Evolutionary conservation across 1,284 basidiomycete genomes (phyloP), one percentile per base, ranked within the genome.

Genomic region (Apiotrichum domesticum): DNA sequence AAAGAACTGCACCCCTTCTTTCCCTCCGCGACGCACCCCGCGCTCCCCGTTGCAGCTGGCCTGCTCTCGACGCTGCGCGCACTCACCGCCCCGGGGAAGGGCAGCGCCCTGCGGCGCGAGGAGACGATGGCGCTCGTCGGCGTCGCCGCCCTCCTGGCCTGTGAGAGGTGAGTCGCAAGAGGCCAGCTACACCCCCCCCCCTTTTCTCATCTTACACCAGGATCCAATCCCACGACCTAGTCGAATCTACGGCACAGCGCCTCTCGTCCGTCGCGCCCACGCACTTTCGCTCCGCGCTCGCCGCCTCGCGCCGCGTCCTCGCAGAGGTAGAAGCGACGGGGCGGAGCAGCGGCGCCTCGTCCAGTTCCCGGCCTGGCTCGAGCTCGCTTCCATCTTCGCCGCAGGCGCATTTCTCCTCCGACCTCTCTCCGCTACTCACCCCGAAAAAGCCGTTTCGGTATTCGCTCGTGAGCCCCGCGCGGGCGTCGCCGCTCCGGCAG

Each of bases 71-170:
- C 70, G 6, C 63, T 76, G 1, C 63, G 73, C 46, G 58, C 64
- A 35, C 59, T 70, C 8, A 73, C 73, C 0, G 70, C 62, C 7
- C 69, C 70, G 0, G 71, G 73, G 6, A 69, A 65, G 51, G 71
- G 71, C 5, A 72, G 71, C 53, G 66, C 69, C 52, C 59, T 74
- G 29, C 56, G 59, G 40, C 46, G 68, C 11, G 70, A 72, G 55
- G 71, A 74, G 54, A 54, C 69, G 34, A 61, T 71, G 0, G 75
- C 75, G 21, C 61, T 77, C 44, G 69, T 71, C 4, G 73, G 72
- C 34, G 68, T 75, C 6, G 59, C 66, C n/a, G 75, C 73, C 0
- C 53, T 77, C 40, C 51, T 77, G 14, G 75, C 65, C 1, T 75
- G 73, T 48, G 75, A 77, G 61, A 65, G 63, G 75, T 75, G 56